Base-by-base conservation (phyloP, 75 land plant species). In the Sequoia sempervirens region DNA sequence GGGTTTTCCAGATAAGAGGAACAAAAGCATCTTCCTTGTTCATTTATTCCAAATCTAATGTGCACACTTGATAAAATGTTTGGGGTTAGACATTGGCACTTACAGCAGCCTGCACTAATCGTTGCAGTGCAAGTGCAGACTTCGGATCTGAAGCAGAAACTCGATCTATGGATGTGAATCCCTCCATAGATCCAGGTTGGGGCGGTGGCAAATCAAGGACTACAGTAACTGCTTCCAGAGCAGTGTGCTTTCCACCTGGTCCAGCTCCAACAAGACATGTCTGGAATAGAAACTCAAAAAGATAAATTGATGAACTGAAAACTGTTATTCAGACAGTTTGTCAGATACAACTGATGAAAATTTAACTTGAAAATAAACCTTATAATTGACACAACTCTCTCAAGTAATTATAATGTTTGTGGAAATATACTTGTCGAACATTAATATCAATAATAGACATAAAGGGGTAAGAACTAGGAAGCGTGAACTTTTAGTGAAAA, bases 181-280 rank as follows among this genome's bases (percentile, higher is more conserved):
- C 92, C 0, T 81, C 82, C 89, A 96, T 96, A 18, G 91, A 90
- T 15, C 92, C 94, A 73, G 98, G 98, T 81, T 95, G 96, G 12
- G 99, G 99, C 50, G 99, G 98, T 37, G 99, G 99, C 46, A 98
- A 87, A 87, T 96, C 99, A 85, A 98, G 96, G 79, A 98, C 99
- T 37, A 96, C 91, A 32, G 99, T 97, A 36, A 97, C 99, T 41
- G 99, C 99, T 86, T 97, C 99, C 84, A 97, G 75, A 84, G 99
- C 98, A 43, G 95, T 97, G 86, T 97, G 99, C 86, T 97, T 97
- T 32, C 99, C 98, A 84, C 91, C 91, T 76, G 99, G 94, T 78
- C 99, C 99, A 90, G 96, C 96, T 66, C 99, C 99, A 84, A 97
- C 92, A 46, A 97, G 93, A 75, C 99, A 97, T 82, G 99, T 97